These are phyloP conservation scores for Arthrobotrys entomopaga DNA, from an alignment of 2,329 filamentous ascomycete species.

Conservation along the genomic window DNA sequence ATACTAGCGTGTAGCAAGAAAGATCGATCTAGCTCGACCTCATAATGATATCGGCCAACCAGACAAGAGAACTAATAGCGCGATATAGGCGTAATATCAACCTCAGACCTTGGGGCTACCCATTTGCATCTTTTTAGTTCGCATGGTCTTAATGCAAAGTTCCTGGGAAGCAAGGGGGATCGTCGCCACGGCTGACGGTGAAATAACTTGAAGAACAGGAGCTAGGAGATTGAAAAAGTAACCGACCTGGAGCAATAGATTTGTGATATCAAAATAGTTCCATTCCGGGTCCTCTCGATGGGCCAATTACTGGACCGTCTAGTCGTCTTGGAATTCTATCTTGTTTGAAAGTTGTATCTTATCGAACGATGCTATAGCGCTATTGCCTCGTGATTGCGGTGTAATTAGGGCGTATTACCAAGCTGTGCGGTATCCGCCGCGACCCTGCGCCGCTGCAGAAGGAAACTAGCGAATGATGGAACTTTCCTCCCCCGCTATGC, in stretches of 20 bases:
- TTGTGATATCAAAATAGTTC: too few relatives aligned
- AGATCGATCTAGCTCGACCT: slow-evolving; percentile 5
- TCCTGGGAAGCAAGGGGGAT: slow-evolving; percentile 54
- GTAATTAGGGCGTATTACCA: not conserved
- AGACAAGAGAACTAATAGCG: slow-evolving; percentile 4
- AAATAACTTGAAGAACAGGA: not conserved
- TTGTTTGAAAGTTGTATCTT: too few relatives aligned
- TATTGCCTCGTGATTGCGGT: too few relatives aligned
- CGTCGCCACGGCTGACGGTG: slow-evolving; percentile 15
- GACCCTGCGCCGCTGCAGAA: slow-evolving; percentile 36
- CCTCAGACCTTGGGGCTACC: slow-evolving; percentile 9
- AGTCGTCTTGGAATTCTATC: too few relatives aligned
- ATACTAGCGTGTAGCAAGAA: slow-evolving; percentile 22
- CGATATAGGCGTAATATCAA: slow-evolving; percentile 34
- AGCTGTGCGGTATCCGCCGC: slow-evolving; percentile 38
- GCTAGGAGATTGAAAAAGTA: too few relatives aligned
- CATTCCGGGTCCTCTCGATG: too few relatives aligned
- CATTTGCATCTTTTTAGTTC: not conserved
- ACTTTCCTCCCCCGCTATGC: too few relatives aligned
- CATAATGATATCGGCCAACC: slow-evolving; percentile 22
- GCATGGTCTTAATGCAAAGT: slow-evolving; percentile 21
- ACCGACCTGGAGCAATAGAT: too few relatives aligned
- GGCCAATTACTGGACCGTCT: too few relatives aligned
- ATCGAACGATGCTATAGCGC: too few relatives aligned
- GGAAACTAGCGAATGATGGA: not conserved